Conservation (phyloP, 2,329 filamentous ascomycete species). For the Monilinia aucupariae region DNA sequence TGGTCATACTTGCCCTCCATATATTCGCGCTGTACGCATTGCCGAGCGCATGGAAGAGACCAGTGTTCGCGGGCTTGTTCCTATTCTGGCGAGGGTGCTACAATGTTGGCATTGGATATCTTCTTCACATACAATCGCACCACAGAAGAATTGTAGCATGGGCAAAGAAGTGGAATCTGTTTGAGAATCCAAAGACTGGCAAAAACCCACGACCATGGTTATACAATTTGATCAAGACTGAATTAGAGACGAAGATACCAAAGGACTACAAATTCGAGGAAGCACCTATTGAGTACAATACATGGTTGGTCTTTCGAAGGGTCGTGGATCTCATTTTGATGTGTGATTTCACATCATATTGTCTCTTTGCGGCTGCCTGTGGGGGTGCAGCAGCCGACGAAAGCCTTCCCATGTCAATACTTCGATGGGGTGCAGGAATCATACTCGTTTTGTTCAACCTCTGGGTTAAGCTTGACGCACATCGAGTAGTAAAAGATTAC, state of each 20-base stretch:
- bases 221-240: conserved; percentile 76
- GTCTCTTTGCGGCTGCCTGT: conserved; percentile 88
- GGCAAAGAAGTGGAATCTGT: conserved; percentile 80
- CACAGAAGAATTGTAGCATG: conserved; percentile 80
- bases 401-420: conserved; percentile 58
- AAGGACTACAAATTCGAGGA: conserved; percentile 90
- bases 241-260: conserved; percentile 91
- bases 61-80: conserved; percentile 77
- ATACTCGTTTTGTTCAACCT: conserved; percentile 86
- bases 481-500: conserved; percentile 96
- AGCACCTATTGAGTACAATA: conserved; percentile 96
- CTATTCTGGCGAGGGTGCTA: conserved; percentile 89
- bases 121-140: conserved; percentile 85
- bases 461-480: conserved; percentile 97
- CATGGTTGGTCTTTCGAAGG: conserved; percentile 93
- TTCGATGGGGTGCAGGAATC: conserved; percentile 75
- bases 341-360: conserved; percentile 98
- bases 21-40: conserved; percentile 69
- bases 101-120: conserved; percentile 87
- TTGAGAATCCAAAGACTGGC: conserved; percentile 75
- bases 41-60: conserved; percentile 62
- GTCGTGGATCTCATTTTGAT: conserved; percentile 96
- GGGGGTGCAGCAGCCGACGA: conserved; percentile 70
- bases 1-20: conserved; percentile 70
- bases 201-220: conserved; percentile 77